A percentile compares a stretch with the other conserved stretches of the same genome.
Evolutionary conservation across 768 basidiomycete genomes (phyloP).

Genomic region (Leccinellum albellum): DNA sequence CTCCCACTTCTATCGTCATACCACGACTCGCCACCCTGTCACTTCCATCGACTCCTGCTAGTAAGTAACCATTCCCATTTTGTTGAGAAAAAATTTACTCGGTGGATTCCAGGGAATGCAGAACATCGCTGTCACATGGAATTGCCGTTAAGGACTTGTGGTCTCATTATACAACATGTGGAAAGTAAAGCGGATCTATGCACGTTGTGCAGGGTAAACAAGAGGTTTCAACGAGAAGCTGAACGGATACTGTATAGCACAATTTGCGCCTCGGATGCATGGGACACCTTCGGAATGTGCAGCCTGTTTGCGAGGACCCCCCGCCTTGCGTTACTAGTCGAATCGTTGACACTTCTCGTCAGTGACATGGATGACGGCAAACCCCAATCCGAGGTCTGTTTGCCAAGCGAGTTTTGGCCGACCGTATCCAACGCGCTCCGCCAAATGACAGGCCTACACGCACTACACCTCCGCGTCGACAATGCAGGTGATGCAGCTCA

Average conservation of each 20-base stretch:
- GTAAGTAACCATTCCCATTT: constrained; percentile 6
- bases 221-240: constrained; percentile 48
- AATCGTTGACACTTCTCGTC: constrained; percentile 50
- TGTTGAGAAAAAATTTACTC: neutral
- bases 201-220: constrained; percentile 55
- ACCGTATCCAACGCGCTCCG: constrained; percentile 47
- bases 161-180: constrained; percentile 52
- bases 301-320: constrained; percentile 41
- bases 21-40: neutral
- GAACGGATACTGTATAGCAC: constrained; percentile 61
- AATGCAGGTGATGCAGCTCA: constrained; percentile 22
- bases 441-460: constrained; percentile 44
- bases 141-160: constrained; percentile 56
- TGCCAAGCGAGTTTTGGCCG: constrained; percentile 46
- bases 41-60: neutral
- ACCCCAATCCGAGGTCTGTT: constrained; percentile 1
- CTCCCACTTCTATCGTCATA: neutral
- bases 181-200: constrained; percentile 52
- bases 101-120: constrained; percentile 34
- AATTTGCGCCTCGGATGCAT: constrained; percentile 42
- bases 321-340: constrained; percentile 50
- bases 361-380: constrained; percentile 17
- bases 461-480: constrained; percentile 47
- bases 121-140: constrained; percentile 44
- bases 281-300: constrained; percentile 43